phyloP scores from a whole-genome alignment of 768 basidiomycete species.

The Daedaleopsis sinensis region DNA sequence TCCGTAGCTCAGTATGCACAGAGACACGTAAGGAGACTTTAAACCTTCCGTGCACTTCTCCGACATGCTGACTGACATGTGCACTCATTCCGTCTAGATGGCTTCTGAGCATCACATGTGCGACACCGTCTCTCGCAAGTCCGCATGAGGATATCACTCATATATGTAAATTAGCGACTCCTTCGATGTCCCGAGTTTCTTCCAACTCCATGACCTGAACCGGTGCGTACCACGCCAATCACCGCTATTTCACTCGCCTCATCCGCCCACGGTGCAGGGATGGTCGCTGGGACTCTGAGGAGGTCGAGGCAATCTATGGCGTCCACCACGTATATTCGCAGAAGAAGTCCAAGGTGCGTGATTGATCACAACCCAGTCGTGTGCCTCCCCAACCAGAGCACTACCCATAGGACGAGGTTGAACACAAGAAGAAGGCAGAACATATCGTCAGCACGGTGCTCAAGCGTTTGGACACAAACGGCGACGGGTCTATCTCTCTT shows the following conservation, averaged over 20 bases:
- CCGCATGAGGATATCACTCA: background rate
- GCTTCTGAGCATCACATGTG: slow-evolving; percentile 88
- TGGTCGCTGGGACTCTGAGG: slow-evolving; percentile 70
- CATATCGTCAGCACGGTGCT: slow-evolving; percentile 75
- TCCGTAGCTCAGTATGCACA: slow-evolving; percentile 83
- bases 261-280: background rate
- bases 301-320: slow-evolving; percentile 96
- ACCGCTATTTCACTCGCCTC: background rate
- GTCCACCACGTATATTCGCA: slow-evolving; percentile 90
- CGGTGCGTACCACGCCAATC: slow-evolving; percentile 44
- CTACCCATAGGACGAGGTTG: slow-evolving; percentile 61
- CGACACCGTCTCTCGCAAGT: slow-evolving; percentile 7
- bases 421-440: slow-evolving; percentile 83
- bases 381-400: background rate
- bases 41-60: background rate
- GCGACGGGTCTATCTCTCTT: slow-evolving; percentile 68
- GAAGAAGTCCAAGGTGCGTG: slow-evolving; percentile 69
- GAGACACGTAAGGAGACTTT: slow-evolving; percentile 75
- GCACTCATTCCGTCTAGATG: slow-evolving; percentile 57
- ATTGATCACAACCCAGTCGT: background rate
- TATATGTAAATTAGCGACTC: slow-evolving; percentile 55
- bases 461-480: slow-evolving; percentile 67
- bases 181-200: slow-evolving; percentile 88
- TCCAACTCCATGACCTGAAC: slow-evolving; percentile 93
- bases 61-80: background rate